A percentile compares a stretch with the other conserved stretches of the same genome.
Evolutionary conservation across 345 rosid genomes (phyloP).

Genomic region (Populus pruinosa): DNA sequence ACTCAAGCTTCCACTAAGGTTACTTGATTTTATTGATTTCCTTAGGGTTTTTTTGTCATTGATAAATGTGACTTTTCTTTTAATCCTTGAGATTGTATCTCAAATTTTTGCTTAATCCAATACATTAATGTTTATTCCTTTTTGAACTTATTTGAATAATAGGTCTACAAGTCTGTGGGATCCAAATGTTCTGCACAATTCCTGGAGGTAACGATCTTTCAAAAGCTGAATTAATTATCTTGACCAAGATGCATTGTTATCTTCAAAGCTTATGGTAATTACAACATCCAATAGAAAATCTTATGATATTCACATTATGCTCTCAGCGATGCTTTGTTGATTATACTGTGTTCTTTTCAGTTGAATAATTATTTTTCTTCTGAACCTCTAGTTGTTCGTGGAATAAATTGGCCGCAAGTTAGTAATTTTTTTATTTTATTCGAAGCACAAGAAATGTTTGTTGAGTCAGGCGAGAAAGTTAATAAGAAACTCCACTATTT

Average conservation of each 20-base stretch:
- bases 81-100: neutral
- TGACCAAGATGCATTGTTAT: neutral
- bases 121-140: no score
- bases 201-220: conserved; percentile 52
- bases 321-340: neutral
- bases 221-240: neutral
- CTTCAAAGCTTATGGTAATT: neutral
- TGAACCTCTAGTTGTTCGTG: neutral
- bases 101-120: neutral
- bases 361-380: neutral
- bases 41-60: neutral
- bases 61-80: neutral
- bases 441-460: neutral
- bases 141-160: neutral
- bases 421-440: neutral
- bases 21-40: neutral
- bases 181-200: conserved; percentile 62
- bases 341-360: neutral
- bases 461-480: neutral
- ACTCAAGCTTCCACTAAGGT: conserved; percentile 97
- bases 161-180: conserved; percentile 83
- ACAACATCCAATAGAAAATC: neutral
- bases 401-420: neutral
- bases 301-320: neutral
- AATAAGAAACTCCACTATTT: neutral